Evolutionary conservation across 306 rosid genomes (phyloP).

Genomic region (Citrullus colocynthis): DNA sequence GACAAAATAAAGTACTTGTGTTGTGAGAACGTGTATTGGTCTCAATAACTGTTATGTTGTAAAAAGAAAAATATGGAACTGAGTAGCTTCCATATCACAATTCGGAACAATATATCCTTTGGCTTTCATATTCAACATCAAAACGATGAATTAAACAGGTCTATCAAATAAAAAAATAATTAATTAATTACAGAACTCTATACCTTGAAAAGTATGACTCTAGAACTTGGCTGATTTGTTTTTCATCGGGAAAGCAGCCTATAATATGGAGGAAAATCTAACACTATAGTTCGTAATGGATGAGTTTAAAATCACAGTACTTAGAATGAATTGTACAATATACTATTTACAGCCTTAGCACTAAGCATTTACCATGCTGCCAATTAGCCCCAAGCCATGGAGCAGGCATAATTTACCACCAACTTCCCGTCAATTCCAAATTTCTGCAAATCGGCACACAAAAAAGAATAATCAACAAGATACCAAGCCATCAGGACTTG

Average conservation of each 20-base stretch:
- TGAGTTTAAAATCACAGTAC: background rate
- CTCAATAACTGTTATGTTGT: background rate
- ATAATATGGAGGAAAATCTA: background rate
- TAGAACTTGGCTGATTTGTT: background rate
- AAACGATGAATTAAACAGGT: background rate
- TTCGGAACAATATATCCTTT: background rate
- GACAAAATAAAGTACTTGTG: background rate
- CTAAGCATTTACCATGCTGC: conserved; percentile 12
- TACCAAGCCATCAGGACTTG: background rate
- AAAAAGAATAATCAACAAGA: background rate
- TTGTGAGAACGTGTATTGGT: background rate
- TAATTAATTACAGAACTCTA: background rate
- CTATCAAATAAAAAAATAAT: background rate
- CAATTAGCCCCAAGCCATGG: conserved; percentile 91
- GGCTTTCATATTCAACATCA: background rate
- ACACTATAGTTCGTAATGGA: background rate
- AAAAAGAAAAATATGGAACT: background rate
- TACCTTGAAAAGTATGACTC: background rate
- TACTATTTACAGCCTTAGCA: background rate
- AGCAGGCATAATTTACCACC: conserved; percentile 75
- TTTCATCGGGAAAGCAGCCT: background rate
- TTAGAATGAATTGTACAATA: background rate
- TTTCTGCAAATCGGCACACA: conserved; percentile 39
- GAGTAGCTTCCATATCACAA: background rate
- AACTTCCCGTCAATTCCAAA: conserved; percentile 92